Evolutionary conservation across 148 eudicot genomes (phyloP).

Genomic region (Rhododendron griersonianum): DNA sequence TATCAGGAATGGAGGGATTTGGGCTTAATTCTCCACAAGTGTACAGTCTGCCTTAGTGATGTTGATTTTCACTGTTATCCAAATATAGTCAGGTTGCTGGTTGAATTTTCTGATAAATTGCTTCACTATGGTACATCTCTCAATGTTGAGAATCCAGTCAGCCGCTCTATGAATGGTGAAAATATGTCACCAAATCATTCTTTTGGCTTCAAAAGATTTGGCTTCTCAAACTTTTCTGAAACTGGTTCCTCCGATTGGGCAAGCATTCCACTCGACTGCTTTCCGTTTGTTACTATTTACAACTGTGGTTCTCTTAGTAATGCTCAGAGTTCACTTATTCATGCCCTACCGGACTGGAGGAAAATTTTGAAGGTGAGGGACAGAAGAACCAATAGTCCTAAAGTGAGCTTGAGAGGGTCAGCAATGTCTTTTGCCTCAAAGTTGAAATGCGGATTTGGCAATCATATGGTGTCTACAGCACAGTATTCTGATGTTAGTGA

Average conservation of each 20-base stretch:
- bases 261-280: conserved; percentile 40
- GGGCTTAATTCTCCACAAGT: conserved; percentile 22
- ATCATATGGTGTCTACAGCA: conserved; percentile 15
- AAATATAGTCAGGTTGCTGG: conserved; percentile 43
- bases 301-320: conserved; percentile 36
- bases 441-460: conserved; percentile 11
- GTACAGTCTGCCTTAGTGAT: conserved; percentile 34
- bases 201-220: conserved; percentile 43
- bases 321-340: conserved; percentile 30
- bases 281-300: conserved; percentile 53
- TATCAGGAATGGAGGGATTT: conserved; percentile 30
- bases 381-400: conserved; percentile 22
- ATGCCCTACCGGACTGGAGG: conserved; percentile 41
- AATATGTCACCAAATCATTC: conserved; percentile 19
- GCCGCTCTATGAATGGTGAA: conserved; percentile 18
- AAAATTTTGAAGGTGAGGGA: conserved; percentile 27
- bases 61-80: conserved; percentile 80
- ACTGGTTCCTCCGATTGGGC: conserved; percentile 43
- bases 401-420: conserved; percentile 14
- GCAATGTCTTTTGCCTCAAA: conserved; percentile 13
- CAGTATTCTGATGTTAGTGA: conserved; percentile 11
- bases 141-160: conserved; percentile 24
- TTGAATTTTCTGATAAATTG: conserved; percentile 49
- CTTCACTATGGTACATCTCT: conserved; percentile 18
- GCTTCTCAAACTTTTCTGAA: conserved; percentile 50